A percentile compares a stretch with the other conserved stretches of the same genome.
Evolutionary conservation across 2,329 filamentous ascomycete species (phyloP).

Genomic region (Neoarthrinium moseri): DNA sequence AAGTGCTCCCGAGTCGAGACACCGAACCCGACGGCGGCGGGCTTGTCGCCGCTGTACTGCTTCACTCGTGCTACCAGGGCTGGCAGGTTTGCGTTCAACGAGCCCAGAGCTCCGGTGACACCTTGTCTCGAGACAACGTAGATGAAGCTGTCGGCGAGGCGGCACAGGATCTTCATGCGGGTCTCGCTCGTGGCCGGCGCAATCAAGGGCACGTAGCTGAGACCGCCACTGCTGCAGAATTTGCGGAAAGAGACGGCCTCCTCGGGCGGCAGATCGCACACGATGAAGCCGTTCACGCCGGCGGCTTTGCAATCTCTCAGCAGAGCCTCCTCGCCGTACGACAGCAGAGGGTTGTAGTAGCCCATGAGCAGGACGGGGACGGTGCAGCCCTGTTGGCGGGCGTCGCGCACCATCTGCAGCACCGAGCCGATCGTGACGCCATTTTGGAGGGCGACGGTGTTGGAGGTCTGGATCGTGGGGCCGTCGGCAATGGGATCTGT

Average conservation of each 20-base stretch:
- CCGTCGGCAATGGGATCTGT: slow-evolving; percentile 98
- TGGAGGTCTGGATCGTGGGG: slow-evolving; percentile 93
- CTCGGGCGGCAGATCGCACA: slow-evolving; percentile 93
- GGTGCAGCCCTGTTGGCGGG: slow-evolving; percentile 73
- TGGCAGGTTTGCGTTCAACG: slow-evolving; percentile 77
- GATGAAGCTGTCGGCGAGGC: slow-evolving; percentile 97
- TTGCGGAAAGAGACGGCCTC: slow-evolving; percentile 91
- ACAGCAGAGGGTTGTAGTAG: slow-evolving; percentile 95
- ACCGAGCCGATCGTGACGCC: slow-evolving; percentile 80
- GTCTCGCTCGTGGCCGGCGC: slow-evolving; percentile 88
- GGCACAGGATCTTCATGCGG: slow-evolving; percentile 93
- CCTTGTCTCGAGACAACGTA: slow-evolving; percentile 98
- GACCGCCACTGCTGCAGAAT: slow-evolving; percentile 73
- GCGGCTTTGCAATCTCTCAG: slow-evolving; percentile 80
- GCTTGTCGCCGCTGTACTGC: slow-evolving; percentile 86
- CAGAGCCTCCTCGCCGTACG: slow-evolving; percentile 90
- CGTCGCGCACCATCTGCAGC: slow-evolving; percentile 80
- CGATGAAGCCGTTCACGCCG: slow-evolving; percentile 93
- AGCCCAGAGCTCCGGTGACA: slow-evolving; percentile 86
- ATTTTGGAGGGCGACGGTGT: slow-evolving; percentile 86
- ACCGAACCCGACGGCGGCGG: slow-evolving; percentile 91
- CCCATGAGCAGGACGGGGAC: slow-evolving; percentile 93
- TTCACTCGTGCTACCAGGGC: slow-evolving; percentile 83
- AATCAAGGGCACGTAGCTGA: slow-evolving; percentile 96
- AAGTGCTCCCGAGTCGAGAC: slow-evolving; percentile 96